Evolutionary conservation across 106 monocot genomes (phyloP).

Genomic region (Dioscorea dumetorum): DNA sequence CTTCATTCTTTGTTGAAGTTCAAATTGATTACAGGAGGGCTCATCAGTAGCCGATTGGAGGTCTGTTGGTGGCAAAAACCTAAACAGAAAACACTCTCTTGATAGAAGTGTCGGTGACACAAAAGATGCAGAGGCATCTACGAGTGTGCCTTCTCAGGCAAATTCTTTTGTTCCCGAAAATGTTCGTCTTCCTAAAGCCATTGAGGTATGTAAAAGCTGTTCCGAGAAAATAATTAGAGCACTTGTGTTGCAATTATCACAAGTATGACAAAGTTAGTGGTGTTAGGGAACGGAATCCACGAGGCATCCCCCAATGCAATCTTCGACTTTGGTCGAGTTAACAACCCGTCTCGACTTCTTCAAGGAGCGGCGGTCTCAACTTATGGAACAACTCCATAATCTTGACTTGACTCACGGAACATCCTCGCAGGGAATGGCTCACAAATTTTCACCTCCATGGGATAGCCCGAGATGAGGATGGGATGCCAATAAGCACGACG

Average conservation of each 20-base stretch:
- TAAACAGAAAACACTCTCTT: slow-evolving; percentile 43
- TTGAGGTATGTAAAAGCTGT: slow-evolving; percentile 37
- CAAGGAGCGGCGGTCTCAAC: slow-evolving; percentile 86
- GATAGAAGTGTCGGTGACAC: slow-evolving; percentile 45
- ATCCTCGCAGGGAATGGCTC: slow-evolving; percentile 47
- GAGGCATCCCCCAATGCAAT: slow-evolving; percentile 50
- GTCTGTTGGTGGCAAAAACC: slow-evolving; percentile 34
- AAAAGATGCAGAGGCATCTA: slow-evolving; percentile 55
- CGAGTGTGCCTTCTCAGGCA: slow-evolving; percentile 41
- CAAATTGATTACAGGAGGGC: slow-evolving; percentile 44
- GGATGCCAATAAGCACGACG: background rate
- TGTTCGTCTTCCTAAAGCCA: slow-evolving; percentile 16
- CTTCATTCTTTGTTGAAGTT: background rate
- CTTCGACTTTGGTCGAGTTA: slow-evolving; percentile 83
- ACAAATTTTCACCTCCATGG: slow-evolving; percentile 72
- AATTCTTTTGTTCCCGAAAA: slow-evolving; percentile 21
- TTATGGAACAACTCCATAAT: slow-evolving; percentile 92
- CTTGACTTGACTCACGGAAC: slow-evolving; percentile 60
- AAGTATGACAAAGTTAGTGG: background rate
- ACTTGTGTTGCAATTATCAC: background rate
- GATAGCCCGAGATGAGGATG: slow-evolving; percentile 47
- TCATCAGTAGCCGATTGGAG: slow-evolving; percentile 50
- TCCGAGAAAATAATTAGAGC: background rate
- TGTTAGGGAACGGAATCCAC: slow-evolving; percentile 41
- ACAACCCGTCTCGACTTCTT: slow-evolving; percentile 98